Evolutionary conservation across 805 yeast genomes (phyloP), one percentile per base, ranked within the genome.

Genomic region (Pichia nakasei): DNA sequence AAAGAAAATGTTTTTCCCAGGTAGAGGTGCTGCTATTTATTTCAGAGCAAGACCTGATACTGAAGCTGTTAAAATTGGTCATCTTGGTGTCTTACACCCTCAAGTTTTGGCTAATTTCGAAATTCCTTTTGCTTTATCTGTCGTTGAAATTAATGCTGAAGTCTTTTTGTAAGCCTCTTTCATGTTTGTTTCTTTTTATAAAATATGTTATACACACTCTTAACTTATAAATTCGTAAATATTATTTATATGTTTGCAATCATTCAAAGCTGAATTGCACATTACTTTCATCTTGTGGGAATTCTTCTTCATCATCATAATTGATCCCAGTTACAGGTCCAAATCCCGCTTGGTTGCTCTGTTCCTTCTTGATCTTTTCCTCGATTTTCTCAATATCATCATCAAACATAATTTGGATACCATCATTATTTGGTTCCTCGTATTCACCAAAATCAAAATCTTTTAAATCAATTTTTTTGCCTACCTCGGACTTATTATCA

Each of bases 11-110:
- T 91, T 74, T 68, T 93, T 93, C 84, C 95, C 96, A 34, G 98
- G 97, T 35, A 83, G 98, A 71, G 97, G 96, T 49, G 98, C 98
- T 42, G 81, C 77, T 58, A 74, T 93, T 50, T 76, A 73, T 67
- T 85, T 80, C 68, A 79, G 94, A 71, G 67, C 72, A 45, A 73
- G 67, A 47, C 76, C 75, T 46, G 82, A 78, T 47, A 82, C 66
- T 29, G 69, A 73, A 35, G 75, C 73, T 15, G 63, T 72, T 54
- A 73, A 67, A 45, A 73, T 89, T 56, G 99, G 99, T 52, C 69
- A 79, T 38, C 71, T 93, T 53, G 99, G 99, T 65, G 96, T 88
- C 47, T 72, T 93, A 56, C 99, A 93, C 64, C 99, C 99, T 31
- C 87, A 82, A 60, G 98, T 93, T 42, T 73, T 91, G 73, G 74